Conservation (phyloP, 345 rosid genomes). For the Eucalyptus pauciflora region DNA sequence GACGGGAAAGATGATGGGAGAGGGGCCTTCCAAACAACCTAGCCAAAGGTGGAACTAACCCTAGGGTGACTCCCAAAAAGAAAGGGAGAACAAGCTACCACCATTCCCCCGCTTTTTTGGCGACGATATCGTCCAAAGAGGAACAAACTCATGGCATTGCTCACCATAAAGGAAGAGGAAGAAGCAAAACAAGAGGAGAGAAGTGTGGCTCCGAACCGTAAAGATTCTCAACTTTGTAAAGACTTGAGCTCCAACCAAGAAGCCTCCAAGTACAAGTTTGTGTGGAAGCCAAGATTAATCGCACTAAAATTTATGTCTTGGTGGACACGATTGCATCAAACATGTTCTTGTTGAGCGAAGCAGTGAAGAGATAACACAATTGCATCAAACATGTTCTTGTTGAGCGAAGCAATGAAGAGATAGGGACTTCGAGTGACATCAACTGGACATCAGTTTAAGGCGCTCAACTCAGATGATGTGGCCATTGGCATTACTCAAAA, state of each 20-base stretch:
- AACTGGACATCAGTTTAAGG: neutral
- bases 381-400: neutral
- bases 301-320: neutral
- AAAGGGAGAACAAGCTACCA: neutral
- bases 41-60: neutral
- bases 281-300: too few species aligned
- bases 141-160: neutral
- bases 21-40: neutral
- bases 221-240: neutral
- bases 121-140: neutral
- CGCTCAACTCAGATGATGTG: neutral
- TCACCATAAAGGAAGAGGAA: neutral
- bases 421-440: neutral
- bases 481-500: neutral
- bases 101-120: neutral
- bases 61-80: neutral
- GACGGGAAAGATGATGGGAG: neutral
- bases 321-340: neutral
- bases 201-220: neutral
- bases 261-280: too few species aligned
- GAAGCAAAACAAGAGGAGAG: neutral
- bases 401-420: neutral
- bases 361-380: neutral
- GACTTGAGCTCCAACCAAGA: neutral
- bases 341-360: neutral